These are phyloP conservation scores for Bacidia rubella DNA, from an alignment of 495 filamentous ascomycete species.

Conservation along the genomic window DNA sequence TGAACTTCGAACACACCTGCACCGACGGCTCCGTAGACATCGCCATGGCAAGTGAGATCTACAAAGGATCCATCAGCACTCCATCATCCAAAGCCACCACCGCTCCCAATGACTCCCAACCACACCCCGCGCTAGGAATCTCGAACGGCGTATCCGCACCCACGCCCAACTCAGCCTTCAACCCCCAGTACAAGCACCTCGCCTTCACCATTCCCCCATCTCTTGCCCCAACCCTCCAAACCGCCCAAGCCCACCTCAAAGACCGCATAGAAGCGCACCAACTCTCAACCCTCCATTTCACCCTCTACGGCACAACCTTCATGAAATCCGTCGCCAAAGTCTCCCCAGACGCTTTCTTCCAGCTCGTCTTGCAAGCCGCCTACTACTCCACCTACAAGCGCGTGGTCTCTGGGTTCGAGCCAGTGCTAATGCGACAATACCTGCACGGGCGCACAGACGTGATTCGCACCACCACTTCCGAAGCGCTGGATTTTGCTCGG, in stretches of 20 bases:
- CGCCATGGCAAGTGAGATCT: slow-evolving; percentile 5
- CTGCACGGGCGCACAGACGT: slow-evolving; percentile 9
- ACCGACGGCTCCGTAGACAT: slow-evolving; percentile 7
- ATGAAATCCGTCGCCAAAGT: slow-evolving; percentile 1
- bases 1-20: slow-evolving; percentile 10
- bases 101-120: background rate
- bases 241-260: background rate
- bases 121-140: background rate
- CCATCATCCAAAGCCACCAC: background rate
- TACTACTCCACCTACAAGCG: background rate
- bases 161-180: background rate
- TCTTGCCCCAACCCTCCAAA: background rate
- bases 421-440: slow-evolving; percentile 4
- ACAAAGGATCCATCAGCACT: slow-evolving; percentile 1
- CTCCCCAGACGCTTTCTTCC: slow-evolving; percentile 9
- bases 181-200: background rate
- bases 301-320: background rate
- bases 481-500: background rate
- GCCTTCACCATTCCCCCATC: background rate
- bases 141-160: background rate
- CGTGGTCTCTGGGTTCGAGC: background rate
- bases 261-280: background rate
- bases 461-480: background rate
- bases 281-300: slow-evolving; percentile 2
- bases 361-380: slow-evolving; percentile 5